Evolutionary conservation across 345 rosid genomes (phyloP), one percentile per base, ranked within the genome.

Genomic region (Citrus cavaleriei): DNA sequence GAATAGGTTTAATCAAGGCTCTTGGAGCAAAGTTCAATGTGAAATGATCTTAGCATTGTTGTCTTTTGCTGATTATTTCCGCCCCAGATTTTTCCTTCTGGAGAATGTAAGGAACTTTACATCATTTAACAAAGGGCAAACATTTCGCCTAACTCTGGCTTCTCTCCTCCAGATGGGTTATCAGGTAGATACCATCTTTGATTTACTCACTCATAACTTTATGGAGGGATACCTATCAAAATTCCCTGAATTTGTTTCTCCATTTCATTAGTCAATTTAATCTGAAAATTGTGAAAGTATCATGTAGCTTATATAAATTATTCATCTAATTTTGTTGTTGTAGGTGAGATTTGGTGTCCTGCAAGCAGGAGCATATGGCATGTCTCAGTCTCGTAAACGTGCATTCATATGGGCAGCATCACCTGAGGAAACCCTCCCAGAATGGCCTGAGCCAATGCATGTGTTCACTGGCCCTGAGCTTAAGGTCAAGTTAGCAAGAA

Each of bases 381-480:
- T 95, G 64, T 86, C 98, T 37, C 99, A 95, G 76, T 91, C 99
- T 6, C 85, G 99, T 46, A 95, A 93, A 83, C 88, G 97, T 13
- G 97, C 93, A 70, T 92, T 95, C 61, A 92, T 95, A 70, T 95
- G 96, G 98, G 98, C 98, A 70, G 97, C 98, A 57, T 86, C 97
- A 24, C 97, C 99, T 28, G 97, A 86, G 13, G 96, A 88, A 80
- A 70, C 81, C 42, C 95, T 95, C 40, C 99, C 99, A 6, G 98
- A 95, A 78, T 95, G 99, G 98, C 99, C 99, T 10, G 99, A 95
- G 84, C 97, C 99, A 46, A 93, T 95, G 98, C 95, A 93, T 74
- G 98, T 95, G 59, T 95, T 95, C 79, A 77, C 86, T 66, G 89
- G 70, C 63, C 90, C 96, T 0, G 87, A 90, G 83, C 77, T 93